Conservation (phyloP, 331 rosid genomes). For the Quercus phellos region DNA sequence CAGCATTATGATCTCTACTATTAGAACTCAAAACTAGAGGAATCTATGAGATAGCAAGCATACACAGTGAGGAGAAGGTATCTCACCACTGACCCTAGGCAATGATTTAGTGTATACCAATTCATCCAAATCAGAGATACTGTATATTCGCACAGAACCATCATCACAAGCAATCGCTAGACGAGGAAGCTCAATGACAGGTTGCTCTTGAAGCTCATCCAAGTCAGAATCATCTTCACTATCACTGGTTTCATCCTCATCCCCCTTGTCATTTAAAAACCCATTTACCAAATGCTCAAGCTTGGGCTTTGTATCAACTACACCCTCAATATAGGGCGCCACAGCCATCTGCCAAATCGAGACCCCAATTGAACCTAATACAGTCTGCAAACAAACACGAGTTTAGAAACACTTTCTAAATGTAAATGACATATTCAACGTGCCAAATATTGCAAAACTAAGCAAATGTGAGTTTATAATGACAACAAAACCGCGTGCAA, state of each 20-base stretch:
- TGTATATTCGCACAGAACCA: slow-evolving; percentile 69
- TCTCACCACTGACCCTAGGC: slow-evolving; percentile 85
- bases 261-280: slow-evolving; percentile 1
- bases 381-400: slow-evolving; percentile 41
- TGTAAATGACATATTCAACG: not conserved
- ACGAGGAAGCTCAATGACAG: slow-evolving; percentile 31
- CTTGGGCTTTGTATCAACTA: slow-evolving; percentile 15
- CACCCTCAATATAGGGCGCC: slow-evolving; percentile 28
- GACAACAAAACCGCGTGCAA: not conserved
- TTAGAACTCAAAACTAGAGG: not conserved
- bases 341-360: slow-evolving; percentile 91
- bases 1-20: not conserved
- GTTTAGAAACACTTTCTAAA: not conserved
- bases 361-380: slow-evolving; percentile 58
- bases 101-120: slow-evolving; percentile 57
- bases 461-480: no score
- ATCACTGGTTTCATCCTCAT: slow-evolving; percentile 42
- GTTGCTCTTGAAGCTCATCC: slow-evolving; percentile 21
- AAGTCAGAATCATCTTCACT: slow-evolving; percentile 57
- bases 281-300: slow-evolving; percentile 42
- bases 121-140: slow-evolving; percentile 51
- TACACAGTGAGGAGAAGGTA: slow-evolving; percentile 17
- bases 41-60: not conserved
- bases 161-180: slow-evolving; percentile 78
- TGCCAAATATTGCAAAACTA: not conserved